phyloP scores from a whole-genome alignment of 805 yeast genomes.

The Candida fluviatilis region DNA sequence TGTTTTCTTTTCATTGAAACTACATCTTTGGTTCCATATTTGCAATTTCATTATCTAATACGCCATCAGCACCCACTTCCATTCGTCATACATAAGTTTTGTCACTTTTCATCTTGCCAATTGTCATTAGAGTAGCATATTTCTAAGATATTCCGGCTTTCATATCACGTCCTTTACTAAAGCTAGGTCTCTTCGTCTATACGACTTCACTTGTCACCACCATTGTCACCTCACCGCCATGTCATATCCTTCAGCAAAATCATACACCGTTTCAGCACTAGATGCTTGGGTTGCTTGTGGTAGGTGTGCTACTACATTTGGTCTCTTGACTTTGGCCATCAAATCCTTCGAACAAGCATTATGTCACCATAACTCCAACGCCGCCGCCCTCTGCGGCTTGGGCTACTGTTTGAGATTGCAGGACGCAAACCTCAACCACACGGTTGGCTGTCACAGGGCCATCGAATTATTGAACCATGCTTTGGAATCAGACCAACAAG shows the following conservation, averaged over 20 bases:
- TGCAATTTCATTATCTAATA: neutral
- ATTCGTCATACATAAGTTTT: too few species aligned
- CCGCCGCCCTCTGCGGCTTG: conserved; percentile 40
- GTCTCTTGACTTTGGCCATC: conserved; percentile 37
- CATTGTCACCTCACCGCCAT: too few species aligned
- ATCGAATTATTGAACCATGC: conserved; percentile 38
- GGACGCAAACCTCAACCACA: conserved; percentile 34
- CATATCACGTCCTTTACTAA: too few species aligned
- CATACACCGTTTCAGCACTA: conserved; percentile 22
- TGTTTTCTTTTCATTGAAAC: neutral
- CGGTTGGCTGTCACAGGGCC: conserved; percentile 36
- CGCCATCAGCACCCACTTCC: too few species aligned
- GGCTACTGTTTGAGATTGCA: conserved; percentile 36
- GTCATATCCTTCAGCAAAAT: neutral
- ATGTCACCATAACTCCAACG: conserved; percentile 36
- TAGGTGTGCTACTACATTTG: conserved; percentile 40
- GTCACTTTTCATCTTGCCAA: too few species aligned
- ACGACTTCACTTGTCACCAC: too few species aligned
- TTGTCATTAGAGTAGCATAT: too few species aligned
- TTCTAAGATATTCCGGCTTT: too few species aligned
- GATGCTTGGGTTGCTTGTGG: conserved; percentile 48
- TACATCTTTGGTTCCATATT: neutral
- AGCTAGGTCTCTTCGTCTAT: too few species aligned
- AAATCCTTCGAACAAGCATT: conserved; percentile 42
- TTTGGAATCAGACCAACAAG: conserved; percentile 31